These are phyloP conservation scores for Jaltomata sinuosa DNA, from an alignment of 257 asterid genomes.

Conservation along the genomic window DNA sequence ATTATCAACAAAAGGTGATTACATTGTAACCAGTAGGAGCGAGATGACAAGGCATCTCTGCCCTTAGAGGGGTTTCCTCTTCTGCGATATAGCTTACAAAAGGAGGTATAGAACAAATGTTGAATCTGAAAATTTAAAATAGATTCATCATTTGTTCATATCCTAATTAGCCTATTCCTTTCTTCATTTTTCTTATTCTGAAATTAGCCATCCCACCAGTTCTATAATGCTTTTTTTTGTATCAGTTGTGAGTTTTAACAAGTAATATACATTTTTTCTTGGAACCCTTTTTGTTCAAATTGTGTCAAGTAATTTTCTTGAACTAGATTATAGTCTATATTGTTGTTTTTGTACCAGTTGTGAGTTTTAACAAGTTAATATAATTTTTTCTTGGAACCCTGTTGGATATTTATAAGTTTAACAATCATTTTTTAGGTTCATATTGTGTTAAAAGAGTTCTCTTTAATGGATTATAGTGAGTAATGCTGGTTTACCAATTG, in stretches of 20 bases:
- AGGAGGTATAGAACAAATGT: too few relatives aligned
- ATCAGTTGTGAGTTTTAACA: too few relatives aligned
- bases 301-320: neutral
- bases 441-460: neutral
- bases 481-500: neutral
- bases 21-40: too few relatives aligned
- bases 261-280: neutral
- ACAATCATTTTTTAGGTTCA: neutral
- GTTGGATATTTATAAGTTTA: neutral
- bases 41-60: too few relatives aligned
- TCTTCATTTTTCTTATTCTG: too few relatives aligned
- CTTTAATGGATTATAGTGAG: neutral
- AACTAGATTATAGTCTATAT: neutral
- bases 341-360: neutral
- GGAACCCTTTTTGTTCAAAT: neutral
- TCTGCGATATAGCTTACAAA: too few relatives aligned
- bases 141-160: too few relatives aligned
- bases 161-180: too few relatives aligned
- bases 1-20: too few relatives aligned
- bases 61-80: too few relatives aligned
- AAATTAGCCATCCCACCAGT: too few relatives aligned
- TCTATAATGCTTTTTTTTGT: neutral
- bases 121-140: too few relatives aligned
- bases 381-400: neutral
- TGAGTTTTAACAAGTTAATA: neutral